A percentile compares a stretch with the other conserved stretches of the same genome.
These are phyloP conservation scores for Posidonia oceanica DNA, from an alignment of 116 monocot genomes.

Conservation along the genomic window DNA sequence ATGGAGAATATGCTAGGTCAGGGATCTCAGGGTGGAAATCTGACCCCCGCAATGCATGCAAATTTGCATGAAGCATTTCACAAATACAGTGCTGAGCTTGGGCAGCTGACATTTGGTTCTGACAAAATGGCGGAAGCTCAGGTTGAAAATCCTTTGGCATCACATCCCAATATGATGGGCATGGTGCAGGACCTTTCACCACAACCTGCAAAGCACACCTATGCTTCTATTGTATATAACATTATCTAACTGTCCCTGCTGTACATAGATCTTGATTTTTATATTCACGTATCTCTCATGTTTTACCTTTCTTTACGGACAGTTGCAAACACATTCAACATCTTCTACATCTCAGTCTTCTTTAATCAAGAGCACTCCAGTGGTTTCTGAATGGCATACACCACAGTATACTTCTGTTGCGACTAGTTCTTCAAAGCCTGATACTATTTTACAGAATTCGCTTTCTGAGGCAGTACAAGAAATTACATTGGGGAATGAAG, in stretches of 20 bases:
- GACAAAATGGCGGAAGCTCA: not conserved
- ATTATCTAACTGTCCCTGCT: not conserved
- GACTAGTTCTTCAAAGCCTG: slow-evolving; percentile 5
- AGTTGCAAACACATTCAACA: slow-evolving; percentile 19
- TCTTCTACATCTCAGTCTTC: slow-evolving; percentile 11
- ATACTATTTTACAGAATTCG: slow-evolving; percentile 18
- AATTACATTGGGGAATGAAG: slow-evolving; percentile 47
- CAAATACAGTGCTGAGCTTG: not conserved
- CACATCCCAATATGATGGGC: slow-evolving; percentile 16
- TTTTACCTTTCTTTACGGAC: slow-evolving; percentile 23
- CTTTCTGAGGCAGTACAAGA: slow-evolving; percentile 30
- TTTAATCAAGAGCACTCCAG: slow-evolving; percentile 10
- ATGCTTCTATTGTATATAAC: slow-evolving; percentile 67
- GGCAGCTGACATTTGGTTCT: not conserved
- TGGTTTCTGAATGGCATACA: slow-evolving; percentile 17
- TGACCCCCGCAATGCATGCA: not conserved
- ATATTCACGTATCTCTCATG: not conserved
- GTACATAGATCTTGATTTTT: not conserved
- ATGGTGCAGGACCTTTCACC: slow-evolving; percentile 16
- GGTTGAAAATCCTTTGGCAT: slow-evolving; percentile 16
- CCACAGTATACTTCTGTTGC: slow-evolving; percentile 11
- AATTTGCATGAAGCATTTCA: not conserved
- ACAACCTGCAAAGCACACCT: slow-evolving; percentile 54
- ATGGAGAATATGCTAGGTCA: not conserved
- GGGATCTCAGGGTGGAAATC: not conserved